Percentiles rank a stretch among this genome's conserved stretches.
phyloP scores from a whole-genome alignment of 78 protist species.

The Mastigamoeba balamuthi region DNA sequence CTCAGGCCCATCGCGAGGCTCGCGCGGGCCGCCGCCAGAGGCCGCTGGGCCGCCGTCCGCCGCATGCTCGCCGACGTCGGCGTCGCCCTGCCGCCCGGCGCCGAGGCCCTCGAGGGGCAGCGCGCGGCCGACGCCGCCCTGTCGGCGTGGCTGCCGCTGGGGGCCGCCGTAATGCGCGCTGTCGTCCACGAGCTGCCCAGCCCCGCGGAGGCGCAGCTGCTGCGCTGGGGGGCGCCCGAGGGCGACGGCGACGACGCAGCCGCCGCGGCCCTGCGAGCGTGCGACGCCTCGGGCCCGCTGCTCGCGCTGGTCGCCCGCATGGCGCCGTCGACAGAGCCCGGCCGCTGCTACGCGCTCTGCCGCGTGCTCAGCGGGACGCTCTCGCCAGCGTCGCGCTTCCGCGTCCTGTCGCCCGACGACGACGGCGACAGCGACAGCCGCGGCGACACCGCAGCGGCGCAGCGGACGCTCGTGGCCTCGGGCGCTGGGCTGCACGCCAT shows the following conservation, averaged over 20 bases:
- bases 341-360: constrained; percentile 33
- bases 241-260: constrained; percentile 7
- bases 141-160: no score
- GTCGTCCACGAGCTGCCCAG: no score
- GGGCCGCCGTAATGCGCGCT: no score
- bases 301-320: constrained; percentile 32
- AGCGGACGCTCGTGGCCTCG: constrained; percentile 7
- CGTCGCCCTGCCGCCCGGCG: no score
- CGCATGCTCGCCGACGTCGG: no score
- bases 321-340: constrained; percentile 8
- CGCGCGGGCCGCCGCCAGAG: neutral
- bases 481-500: constrained; percentile 9
- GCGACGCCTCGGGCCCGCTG: constrained; percentile 67
- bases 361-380: constrained; percentile 62
- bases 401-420: neutral
- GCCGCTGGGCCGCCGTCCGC: no score
- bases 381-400: neutral
- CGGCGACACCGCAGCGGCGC: neutral
- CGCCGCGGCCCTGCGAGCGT: constrained; percentile 17
- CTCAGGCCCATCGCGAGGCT: constrained; percentile 43
- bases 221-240: no score
- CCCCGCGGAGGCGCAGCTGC: no score
- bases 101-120: no score
- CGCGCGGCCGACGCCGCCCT: no score
- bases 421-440: neutral